Percentiles rank a stretch among this genome's conserved stretches.
Conservation (phyloP, 169 alveolate genomes). For the Hammondia hammondi region DNA sequence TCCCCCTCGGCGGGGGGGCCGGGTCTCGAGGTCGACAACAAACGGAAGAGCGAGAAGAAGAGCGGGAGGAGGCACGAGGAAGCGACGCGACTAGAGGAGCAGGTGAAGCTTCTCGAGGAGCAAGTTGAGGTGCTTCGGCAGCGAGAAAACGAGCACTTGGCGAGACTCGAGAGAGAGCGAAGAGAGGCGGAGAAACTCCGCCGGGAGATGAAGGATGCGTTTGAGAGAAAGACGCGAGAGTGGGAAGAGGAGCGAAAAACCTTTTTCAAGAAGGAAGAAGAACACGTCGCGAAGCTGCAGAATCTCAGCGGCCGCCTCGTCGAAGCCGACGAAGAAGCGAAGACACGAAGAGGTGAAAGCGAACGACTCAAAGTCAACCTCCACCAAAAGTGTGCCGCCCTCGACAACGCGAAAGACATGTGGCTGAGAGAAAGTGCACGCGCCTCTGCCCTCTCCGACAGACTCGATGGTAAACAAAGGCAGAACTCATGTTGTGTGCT, state of each 20-base stretch:
- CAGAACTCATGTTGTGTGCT: no score
- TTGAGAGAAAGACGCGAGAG: background rate
- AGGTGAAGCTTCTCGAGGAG: background rate
- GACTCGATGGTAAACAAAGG: slow-evolving; percentile 39
- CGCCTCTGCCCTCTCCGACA: slow-evolving; percentile 64
- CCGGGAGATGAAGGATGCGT: background rate
- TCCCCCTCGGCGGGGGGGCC: background rate
- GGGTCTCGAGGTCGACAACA: background rate
- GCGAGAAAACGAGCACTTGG: slow-evolving; percentile 30
- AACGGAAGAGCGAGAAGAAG: background rate
- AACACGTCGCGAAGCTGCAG: slow-evolving; percentile 52
- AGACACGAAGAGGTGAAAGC: slow-evolving; percentile 40
- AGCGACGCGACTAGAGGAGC: background rate
- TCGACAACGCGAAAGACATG: slow-evolving; percentile 65
- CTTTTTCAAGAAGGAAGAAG: background rate
- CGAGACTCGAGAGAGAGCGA: background rate
- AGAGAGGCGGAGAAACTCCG: background rate
- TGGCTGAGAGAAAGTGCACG: slow-evolving; percentile 66
- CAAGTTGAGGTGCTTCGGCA: background rate
- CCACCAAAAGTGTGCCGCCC: slow-evolving; percentile 30
- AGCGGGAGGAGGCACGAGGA: slow-evolving; percentile 2
- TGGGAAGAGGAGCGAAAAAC: background rate
- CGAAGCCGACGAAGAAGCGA: slow-evolving; percentile 42
- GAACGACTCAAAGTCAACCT: slow-evolving; percentile 35
- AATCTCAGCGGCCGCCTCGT: slow-evolving; percentile 55